phyloP scores from a whole-genome alignment of 208 protist genomes.

The Plasmodiophora brassicae region DNA sequence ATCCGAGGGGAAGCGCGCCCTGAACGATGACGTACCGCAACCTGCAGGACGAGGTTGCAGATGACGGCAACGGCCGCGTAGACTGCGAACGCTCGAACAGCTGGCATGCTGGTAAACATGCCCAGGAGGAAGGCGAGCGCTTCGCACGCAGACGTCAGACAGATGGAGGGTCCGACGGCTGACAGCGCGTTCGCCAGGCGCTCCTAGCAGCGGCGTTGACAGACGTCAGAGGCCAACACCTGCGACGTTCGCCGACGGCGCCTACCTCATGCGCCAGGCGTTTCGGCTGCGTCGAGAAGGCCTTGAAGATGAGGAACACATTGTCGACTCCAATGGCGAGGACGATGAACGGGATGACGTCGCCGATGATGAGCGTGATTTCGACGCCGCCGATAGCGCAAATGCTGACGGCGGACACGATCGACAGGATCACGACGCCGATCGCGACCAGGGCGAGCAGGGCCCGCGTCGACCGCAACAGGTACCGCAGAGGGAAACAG shows the following conservation, averaged over 20 bases:
- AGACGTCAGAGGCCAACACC: neutral
- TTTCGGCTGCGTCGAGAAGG: neutral
- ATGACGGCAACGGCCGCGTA: neutral
- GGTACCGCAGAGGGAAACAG: neutral
- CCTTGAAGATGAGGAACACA: neutral
- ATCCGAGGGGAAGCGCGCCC: no score
- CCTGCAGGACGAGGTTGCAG: neutral
- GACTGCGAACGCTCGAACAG: neutral
- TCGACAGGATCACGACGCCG: neutral
- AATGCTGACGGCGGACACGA: neutral
- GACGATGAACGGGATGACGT: constrained; percentile 20
- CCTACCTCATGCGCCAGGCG: neutral
- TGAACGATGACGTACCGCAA: no score
- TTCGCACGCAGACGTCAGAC: constrained; percentile 4
- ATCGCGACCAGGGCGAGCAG: neutral
- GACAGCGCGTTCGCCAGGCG: neutral
- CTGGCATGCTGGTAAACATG: neutral
- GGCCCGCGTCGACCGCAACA: neutral
- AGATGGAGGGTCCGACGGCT: neutral
- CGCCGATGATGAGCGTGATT: constrained; percentile 20
- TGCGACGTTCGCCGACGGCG: neutral
- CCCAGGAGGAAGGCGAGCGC: neutral
- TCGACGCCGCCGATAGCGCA: neutral
- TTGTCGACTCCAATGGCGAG: constrained; percentile 18
- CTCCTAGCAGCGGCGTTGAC: no score